phyloP scores from a whole-genome alignment of 2,329 filamentous ascomycete species.

The Hansfordia pulvinata region DNA sequence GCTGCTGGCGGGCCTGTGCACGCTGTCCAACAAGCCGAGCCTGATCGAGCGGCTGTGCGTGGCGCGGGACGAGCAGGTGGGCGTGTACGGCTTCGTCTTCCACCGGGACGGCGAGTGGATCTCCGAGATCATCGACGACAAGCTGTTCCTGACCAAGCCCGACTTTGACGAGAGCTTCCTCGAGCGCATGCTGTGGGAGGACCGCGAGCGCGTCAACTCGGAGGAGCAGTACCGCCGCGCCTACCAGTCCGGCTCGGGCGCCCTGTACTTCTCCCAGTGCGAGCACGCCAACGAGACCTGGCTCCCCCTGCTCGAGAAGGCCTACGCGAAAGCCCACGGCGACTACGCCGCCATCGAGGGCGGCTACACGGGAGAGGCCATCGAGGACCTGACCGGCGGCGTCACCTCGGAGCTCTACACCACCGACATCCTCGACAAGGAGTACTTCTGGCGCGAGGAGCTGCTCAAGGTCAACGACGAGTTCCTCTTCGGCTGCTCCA shows the following conservation, averaged over 20 bases:
- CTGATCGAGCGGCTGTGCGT: slow-evolving; percentile 57
- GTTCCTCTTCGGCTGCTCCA: slow-evolving; percentile 42
- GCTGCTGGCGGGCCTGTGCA: slow-evolving; percentile 57
- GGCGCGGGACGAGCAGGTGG: slow-evolving; percentile 50
- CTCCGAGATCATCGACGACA: slow-evolving; percentile 59
- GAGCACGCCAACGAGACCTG: slow-evolving; percentile 59
- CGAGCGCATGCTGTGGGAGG: slow-evolving; percentile 32
- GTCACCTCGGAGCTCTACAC: slow-evolving; percentile 41
- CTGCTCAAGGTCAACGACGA: slow-evolving; percentile 51
- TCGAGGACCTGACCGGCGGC: slow-evolving; percentile 38
- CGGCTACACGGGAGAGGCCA: slow-evolving; percentile 43
- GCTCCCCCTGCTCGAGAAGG: slow-evolving; percentile 62
- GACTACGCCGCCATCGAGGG: slow-evolving; percentile 57
- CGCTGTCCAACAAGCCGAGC: slow-evolving; percentile 50
- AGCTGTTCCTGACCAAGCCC: slow-evolving; percentile 46
- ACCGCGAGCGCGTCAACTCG: slow-evolving; percentile 32
- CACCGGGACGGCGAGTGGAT: slow-evolving; percentile 60
- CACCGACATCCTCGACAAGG: slow-evolving; percentile 48
- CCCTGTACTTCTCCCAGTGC: slow-evolving; percentile 58
- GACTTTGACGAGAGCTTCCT: slow-evolving; percentile 34
- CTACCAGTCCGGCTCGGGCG: slow-evolving; percentile 54
- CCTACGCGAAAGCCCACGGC: slow-evolving; percentile 64
- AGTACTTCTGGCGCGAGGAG: slow-evolving; percentile 58
- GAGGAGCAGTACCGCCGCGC: slow-evolving; percentile 46
- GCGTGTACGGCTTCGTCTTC: slow-evolving; percentile 64